These are phyloP conservation scores for Starmerella lactis-condensi DNA, from an alignment of 805 yeast species.

Conservation along the genomic window DNA sequence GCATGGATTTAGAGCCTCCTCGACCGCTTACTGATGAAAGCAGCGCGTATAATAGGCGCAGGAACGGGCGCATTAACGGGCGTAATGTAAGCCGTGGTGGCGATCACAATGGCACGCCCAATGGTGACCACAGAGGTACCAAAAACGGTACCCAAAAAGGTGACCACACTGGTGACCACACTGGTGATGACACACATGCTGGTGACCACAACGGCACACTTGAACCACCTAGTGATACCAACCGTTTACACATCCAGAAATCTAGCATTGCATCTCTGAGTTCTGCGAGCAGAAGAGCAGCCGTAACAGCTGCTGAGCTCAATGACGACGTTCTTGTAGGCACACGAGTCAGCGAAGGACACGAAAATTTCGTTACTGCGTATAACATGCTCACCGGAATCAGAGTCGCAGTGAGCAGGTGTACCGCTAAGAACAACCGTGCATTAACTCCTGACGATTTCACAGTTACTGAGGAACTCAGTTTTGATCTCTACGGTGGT, in stretches of 20 bases:
- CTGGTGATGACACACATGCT: no score
- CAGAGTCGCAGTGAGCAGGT: conserved; percentile 80
- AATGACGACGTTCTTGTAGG: conserved; percentile 44
- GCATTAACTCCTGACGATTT: conserved; percentile 58
- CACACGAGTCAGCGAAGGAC: conserved; percentile 77
- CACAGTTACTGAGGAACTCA: conserved; percentile 50
- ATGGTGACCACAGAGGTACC: no score
- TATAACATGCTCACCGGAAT: conserved; percentile 96
- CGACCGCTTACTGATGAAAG: no score
- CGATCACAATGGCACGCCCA: no score
- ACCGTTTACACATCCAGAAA: no score
- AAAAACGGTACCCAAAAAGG: no score
- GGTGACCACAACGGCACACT: no score
- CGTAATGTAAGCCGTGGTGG: no score
- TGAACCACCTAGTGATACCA: no score
- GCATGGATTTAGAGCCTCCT: no score
- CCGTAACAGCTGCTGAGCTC: conserved; percentile 11
- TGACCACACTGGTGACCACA: background rate
- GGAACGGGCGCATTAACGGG: background rate
- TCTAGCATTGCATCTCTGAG: conserved; percentile 3
- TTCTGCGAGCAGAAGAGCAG: conserved; percentile 9
- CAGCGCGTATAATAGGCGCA: conserved; percentile 12
- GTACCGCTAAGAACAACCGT: conserved; percentile 62
- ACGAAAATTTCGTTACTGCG: conserved; percentile 80
- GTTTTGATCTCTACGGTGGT: conserved; percentile 67